Evolutionary conservation across 164 flowering plant species (phyloP).

Genomic region (Taxillus chinensis): DNA sequence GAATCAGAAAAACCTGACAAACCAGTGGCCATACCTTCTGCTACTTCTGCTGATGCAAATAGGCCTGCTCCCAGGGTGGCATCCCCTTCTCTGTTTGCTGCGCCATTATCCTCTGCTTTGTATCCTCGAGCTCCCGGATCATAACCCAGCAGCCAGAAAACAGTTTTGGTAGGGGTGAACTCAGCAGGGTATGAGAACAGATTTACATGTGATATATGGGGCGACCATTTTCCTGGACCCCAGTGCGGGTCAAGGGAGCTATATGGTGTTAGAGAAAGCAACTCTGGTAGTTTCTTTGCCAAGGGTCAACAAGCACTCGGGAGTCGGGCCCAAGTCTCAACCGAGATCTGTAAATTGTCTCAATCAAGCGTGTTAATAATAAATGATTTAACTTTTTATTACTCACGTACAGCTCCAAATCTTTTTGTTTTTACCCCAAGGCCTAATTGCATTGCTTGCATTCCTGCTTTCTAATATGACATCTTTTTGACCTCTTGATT

Average conservation of each 20-base stretch:
- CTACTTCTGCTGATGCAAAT: slow-evolving; percentile 45
- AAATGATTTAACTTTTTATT: too few relatives aligned
- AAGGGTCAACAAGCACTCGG: slow-evolving; percentile 55
- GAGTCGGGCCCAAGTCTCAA: slow-evolving; percentile 29
- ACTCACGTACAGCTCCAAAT: too few relatives aligned
- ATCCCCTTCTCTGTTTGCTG: slow-evolving; percentile 16
- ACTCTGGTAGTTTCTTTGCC: slow-evolving; percentile 67
- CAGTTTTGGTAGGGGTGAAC: slow-evolving; percentile 21
- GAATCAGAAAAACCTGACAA: slow-evolving; percentile 17
- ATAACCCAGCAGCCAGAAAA: slow-evolving; percentile 25
- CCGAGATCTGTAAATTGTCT: slow-evolving; percentile 40
- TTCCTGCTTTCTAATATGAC: too few relatives aligned
- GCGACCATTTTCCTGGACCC: slow-evolving; percentile 57
- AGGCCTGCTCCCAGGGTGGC: slow-evolving; percentile 13
- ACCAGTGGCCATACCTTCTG: slow-evolving; percentile 46
- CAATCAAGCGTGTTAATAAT: slow-evolving; percentile 33
- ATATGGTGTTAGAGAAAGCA: slow-evolving; percentile 21
- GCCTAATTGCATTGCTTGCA: too few relatives aligned
- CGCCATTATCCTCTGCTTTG: slow-evolving; percentile 43
- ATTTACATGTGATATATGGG: slow-evolving; percentile 81
- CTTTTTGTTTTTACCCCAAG: too few relatives aligned
- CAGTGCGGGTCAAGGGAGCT: slow-evolving; percentile 20
- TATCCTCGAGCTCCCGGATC: slow-evolving; percentile 95
- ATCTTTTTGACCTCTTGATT: too few relatives aligned
- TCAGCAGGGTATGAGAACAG: slow-evolving; percentile 20